Conservation (phyloP, 805 yeast species). For the Suhomyces pyralidae region DNA sequence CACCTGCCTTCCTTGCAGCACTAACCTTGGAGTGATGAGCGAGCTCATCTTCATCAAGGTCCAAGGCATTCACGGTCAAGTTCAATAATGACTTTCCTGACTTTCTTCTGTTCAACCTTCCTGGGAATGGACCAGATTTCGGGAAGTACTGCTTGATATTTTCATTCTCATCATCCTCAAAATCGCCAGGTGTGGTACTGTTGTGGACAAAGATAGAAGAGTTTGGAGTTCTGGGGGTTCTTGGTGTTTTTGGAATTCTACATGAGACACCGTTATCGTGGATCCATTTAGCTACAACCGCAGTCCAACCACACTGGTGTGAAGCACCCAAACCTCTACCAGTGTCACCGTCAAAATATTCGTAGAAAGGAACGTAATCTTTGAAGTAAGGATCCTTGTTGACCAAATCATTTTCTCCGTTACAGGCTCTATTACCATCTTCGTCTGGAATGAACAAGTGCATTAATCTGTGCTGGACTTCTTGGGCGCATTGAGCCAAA, state of each 20-base stretch:
- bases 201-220: conserved; percentile 23
- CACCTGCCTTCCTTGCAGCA: conserved; percentile 17
- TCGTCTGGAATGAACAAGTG: conserved; percentile 70
- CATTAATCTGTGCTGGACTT: conserved; percentile 80
- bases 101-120: conserved; percentile 58
- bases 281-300: conserved; percentile 86
- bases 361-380: conserved; percentile 76
- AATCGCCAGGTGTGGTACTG: conserved; percentile 12
- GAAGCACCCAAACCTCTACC: conserved; percentile 93
- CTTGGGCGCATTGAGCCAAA: conserved; percentile 88
- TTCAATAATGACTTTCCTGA: conserved; percentile 73
- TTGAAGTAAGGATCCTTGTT: conserved; percentile 67
- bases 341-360: conserved; percentile 90
- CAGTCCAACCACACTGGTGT: conserved; percentile 97
- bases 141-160: conserved; percentile 43
- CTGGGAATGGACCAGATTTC: conserved; percentile 48
- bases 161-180: conserved; percentile 22
- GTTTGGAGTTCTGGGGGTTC: conserved; percentile 27
- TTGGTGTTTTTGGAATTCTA: conserved; percentile 47
- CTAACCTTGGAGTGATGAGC: conserved; percentile 15
- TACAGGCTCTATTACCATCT: conserved; percentile 68
- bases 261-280: conserved; percentile 81
- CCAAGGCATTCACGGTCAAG: conserved; percentile 64
- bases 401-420: conserved; percentile 57
- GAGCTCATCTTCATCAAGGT: conserved; percentile 61